Conservation (phyloP, 345 rosid genomes). For the Bretschneidera sinensis region DNA sequence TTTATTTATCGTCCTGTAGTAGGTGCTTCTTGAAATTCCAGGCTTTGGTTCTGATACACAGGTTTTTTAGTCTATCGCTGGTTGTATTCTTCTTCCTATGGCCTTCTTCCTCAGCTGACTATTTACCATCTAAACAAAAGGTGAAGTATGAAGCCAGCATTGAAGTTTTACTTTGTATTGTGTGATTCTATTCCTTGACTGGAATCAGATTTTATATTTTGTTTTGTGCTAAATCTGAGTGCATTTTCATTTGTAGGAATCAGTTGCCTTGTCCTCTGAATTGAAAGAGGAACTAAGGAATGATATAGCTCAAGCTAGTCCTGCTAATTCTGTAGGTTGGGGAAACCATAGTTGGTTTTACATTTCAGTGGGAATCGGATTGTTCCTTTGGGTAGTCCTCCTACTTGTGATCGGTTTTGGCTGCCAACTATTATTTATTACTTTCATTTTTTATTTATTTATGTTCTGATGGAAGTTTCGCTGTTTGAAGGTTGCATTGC, state of each 20-base stretch:
- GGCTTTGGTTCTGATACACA: slow-evolving; percentile 91
- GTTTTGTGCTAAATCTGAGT: not conserved
- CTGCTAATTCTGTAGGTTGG: slow-evolving; percentile 38
- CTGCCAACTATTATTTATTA: not conserved
- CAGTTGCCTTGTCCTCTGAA: slow-evolving; percentile 30
- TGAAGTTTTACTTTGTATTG: not conserved
- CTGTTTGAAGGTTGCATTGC: slow-evolving; percentile 66
- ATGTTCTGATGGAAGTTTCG: slow-evolving; percentile 1
- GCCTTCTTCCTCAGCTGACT: slow-evolving; percentile 53
- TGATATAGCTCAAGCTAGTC: slow-evolving; percentile 25
- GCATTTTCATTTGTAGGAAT: slow-evolving; percentile 34
- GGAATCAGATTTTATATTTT: not conserved
- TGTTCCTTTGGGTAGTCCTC: slow-evolving; percentile 86
- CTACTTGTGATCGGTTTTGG: slow-evolving; percentile 14
- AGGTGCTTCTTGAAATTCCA: slow-evolving; percentile 50
- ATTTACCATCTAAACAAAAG: slow-evolving; percentile 38
- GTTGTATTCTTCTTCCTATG: slow-evolving; percentile 71
- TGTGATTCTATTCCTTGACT: slow-evolving; percentile 1
- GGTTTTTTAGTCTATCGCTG: slow-evolving; percentile 85
- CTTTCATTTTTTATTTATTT: not conserved
- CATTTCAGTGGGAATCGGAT: slow-evolving; percentile 73
- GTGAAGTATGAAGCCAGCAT: slow-evolving; percentile 25
- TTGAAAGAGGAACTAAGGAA: slow-evolving; percentile 29
- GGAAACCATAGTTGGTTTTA: slow-evolving; percentile 61
- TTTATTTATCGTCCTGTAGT: slow-evolving; percentile 18